Base-by-base conservation (phyloP, 2,329 filamentous ascomycete genomes). In the Diaporthe eres region DNA sequence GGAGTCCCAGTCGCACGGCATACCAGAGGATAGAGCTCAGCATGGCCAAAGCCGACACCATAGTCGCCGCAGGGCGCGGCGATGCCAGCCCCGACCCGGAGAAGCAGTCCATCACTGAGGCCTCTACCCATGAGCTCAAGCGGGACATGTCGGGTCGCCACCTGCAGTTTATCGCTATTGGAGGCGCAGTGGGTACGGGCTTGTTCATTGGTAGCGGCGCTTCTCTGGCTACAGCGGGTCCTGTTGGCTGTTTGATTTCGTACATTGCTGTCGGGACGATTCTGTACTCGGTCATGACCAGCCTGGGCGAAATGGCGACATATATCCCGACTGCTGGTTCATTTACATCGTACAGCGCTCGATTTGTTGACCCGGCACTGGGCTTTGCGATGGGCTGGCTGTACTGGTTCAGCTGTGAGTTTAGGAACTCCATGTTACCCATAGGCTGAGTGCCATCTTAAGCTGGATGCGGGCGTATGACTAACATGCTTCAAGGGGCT, bases 321-420 rank as follows among this genome's bases (percentile, higher is more conserved):
- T 94, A 92, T 79, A 92, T 96, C 44, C 95, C 95, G 9, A 91
- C 95, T 44, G 87, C 93, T n/a, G 94, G 94, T 76, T 92, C 93
- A 49, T 96, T 96, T 82, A 94, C 93, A 42, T 89, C 92, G 53
- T 96, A 95, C 80, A 93, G 94, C 31, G 89, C 91, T 53, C 92
- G 94, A 25, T 95, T 96, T 80, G 89, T 95, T 78, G 92, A 94
- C 80, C 92, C 91, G 15, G 92, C 92, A 74, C 86, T 95, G 65
- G 93, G 93, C 10, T 95, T 95, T 80, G 89, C 93, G 28, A 93
- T 95, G 89, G 94, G 94, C 28, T 96, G 94, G 94, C 92, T 94
- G 76, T 96, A 96, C 84, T 96, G 93, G 92, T 95, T 95, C 81
- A 92, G 90, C 51, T 96, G 92, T 81, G 68, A 75, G 80, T 80